Evolutionary conservation across 306 rosid species (phyloP).

Genomic region (Ammopiptanthus mongolicus): DNA sequence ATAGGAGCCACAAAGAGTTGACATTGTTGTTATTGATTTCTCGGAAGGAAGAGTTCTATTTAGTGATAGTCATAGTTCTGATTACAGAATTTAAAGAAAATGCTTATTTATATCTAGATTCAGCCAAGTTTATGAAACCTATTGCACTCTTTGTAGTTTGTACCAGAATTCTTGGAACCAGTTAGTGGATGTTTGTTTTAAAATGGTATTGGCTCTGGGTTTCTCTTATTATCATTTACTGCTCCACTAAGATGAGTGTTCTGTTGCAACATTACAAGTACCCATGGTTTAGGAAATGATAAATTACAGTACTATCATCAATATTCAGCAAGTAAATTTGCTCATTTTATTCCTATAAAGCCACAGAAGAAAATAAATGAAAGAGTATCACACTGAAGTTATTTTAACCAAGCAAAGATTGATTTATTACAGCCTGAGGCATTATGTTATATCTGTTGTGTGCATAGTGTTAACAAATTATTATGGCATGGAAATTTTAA

Average conservation of each 20-base stretch:
- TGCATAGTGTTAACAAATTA: background rate
- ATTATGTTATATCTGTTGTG: background rate
- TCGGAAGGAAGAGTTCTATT: background rate
- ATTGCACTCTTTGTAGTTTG: slow-evolving; percentile 76
- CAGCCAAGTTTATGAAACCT: slow-evolving; percentile 27
- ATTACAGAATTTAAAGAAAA: background rate
- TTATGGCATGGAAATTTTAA: background rate
- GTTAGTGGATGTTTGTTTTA: slow-evolving; percentile 31
- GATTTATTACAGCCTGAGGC: background rate
- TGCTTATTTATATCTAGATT: background rate
- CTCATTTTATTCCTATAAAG: background rate
- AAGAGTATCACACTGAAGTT: background rate
- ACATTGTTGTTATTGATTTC: background rate
- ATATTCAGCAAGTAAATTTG: background rate
- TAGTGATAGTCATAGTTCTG: background rate
- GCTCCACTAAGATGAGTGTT: slow-evolving; percentile 34
- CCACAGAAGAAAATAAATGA: background rate
- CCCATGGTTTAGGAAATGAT: slow-evolving; percentile 20
- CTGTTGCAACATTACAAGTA: slow-evolving; percentile 35
- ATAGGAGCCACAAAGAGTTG: background rate
- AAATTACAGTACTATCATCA: background rate
- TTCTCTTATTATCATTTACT: slow-evolving; percentile 46
- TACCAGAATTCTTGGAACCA: slow-evolving; percentile 42
- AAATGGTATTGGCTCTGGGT: slow-evolving; percentile 34
- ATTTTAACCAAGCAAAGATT: background rate